Evolutionary conservation across 2,329 filamentous ascomycete species (phyloP).

Genomic region (Catunica adiposa): DNA sequence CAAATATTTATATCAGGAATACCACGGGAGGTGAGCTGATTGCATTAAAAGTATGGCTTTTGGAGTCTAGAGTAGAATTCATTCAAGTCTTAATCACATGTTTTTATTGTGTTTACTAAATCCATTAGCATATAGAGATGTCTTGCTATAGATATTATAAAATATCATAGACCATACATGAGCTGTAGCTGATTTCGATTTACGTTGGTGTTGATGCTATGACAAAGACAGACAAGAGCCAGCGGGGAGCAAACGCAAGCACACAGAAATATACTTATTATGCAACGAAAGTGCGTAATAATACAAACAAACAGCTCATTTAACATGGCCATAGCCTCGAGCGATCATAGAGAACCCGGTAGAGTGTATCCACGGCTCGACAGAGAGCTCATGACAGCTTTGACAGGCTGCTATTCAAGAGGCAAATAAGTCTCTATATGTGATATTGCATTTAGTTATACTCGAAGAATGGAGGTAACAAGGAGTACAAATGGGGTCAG

Average conservation of each 20-base stretch:
- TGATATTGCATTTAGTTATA: too few species aligned
- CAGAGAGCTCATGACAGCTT: neutral
- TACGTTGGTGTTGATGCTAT: neutral
- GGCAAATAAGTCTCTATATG: neutral
- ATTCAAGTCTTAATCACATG: neutral
- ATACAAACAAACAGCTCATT: neutral
- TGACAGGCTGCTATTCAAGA: neutral
- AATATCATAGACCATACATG: neutral
- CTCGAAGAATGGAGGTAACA: too few species aligned
- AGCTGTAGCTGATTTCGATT: neutral
- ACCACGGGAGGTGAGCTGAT: too few species aligned
- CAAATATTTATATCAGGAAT: too few species aligned
- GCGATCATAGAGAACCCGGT: neutral
- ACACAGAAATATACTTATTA: too few species aligned
- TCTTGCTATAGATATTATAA: neutral
- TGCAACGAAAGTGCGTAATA: too few species aligned
- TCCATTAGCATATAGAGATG: neutral
- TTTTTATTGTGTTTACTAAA: neutral
- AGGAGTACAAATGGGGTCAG: neutral
- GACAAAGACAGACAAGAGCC: too few species aligned
- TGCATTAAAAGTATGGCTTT: too few species aligned
- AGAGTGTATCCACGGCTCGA: neutral
- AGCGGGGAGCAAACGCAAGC: too few species aligned
- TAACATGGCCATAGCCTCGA: neutral
- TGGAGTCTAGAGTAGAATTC: neutral